phyloP scores from a whole-genome alignment of 2,329 filamentous ascomycete genomes.

The Hypoxylon sp. region DNA sequence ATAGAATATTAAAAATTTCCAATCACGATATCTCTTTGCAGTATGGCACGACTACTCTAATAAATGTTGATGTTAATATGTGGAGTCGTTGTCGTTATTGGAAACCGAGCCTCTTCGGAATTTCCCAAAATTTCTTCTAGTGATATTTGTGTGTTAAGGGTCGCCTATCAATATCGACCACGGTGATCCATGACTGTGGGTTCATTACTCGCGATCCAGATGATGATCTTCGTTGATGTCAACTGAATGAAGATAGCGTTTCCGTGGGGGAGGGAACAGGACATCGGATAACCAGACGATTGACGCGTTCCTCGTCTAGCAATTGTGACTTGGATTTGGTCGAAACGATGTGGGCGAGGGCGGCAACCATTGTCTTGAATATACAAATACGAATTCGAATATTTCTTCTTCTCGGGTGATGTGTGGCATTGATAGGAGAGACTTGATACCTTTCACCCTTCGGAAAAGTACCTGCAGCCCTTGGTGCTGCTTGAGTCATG shows the following conservation, averaged over 20 bases:
- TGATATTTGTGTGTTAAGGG: conserved; percentile 1
- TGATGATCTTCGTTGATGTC: conserved; percentile 39
- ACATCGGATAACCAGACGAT: conserved; percentile 7
- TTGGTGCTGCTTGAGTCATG: conserved; percentile 24
- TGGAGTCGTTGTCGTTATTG: conserved; percentile 4
- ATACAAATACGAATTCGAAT: conserved; percentile 18
- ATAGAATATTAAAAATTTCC: neutral
- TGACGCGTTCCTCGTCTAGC: conserved; percentile 6
- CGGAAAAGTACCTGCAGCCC: conserved; percentile 20
- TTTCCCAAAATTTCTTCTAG: conserved; percentile 3
- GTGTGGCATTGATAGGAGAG: conserved; percentile 10
- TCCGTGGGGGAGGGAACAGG: conserved; percentile 24
- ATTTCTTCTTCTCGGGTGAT: conserved; percentile 6
- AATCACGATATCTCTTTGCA: neutral
- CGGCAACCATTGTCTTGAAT: conserved; percentile 10
- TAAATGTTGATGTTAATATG: neutral
- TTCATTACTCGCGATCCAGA: conserved; percentile 30
- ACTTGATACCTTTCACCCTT: conserved; percentile 3
- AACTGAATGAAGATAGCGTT: conserved; percentile 28
- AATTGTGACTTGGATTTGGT: conserved; percentile 12
- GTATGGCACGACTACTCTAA: neutral
- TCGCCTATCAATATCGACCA: conserved; percentile 13
- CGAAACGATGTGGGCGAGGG: conserved; percentile 8
- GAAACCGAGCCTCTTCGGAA: conserved; percentile 7
- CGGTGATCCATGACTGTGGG: conserved; percentile 27